Evolutionary conservation across 139 green algal species (phyloP).

Genomic region (Parachlorella kessleri): DNA sequence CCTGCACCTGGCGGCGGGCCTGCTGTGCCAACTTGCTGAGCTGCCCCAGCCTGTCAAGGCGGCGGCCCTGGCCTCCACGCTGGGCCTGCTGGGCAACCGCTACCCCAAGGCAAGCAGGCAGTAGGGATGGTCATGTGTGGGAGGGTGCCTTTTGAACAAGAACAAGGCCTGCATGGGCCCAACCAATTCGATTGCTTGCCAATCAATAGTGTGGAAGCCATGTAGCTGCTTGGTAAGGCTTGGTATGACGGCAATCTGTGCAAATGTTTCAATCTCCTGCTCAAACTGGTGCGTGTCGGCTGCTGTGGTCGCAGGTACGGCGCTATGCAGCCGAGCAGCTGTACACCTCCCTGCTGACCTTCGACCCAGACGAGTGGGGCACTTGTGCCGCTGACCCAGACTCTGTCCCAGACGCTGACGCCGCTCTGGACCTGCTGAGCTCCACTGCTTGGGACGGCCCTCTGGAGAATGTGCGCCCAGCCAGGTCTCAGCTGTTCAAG

Average conservation of each 20-base stretch:
- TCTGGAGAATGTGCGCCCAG: slow-evolving; percentile 43
- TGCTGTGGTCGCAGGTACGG: slow-evolving; percentile 72
- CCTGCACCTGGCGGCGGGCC: slow-evolving; percentile 53
- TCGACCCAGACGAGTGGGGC: slow-evolving; percentile 47
- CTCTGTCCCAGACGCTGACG: slow-evolving; percentile 31
- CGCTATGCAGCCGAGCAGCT: slow-evolving; percentile 81
- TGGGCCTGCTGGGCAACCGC: slow-evolving; percentile 65
- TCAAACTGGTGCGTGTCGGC: too few relatives aligned
- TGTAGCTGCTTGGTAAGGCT: too few relatives aligned
- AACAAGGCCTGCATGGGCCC: too few relatives aligned
- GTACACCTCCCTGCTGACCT: slow-evolving; percentile 77
- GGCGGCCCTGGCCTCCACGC: slow-evolving; percentile 56
- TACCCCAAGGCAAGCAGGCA: slow-evolving; percentile 60
- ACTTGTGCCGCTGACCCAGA: not conserved
- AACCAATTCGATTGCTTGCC: too few relatives aligned
- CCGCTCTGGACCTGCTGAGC: slow-evolving; percentile 54
- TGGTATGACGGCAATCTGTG: too few relatives aligned
- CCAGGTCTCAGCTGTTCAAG: slow-evolving; percentile 13
- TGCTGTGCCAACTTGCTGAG: slow-evolving; percentile 52
- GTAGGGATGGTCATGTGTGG: too few relatives aligned
- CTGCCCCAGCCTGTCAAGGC: slow-evolving; percentile 23
- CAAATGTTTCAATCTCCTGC: too few relatives aligned
- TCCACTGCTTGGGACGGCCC: slow-evolving; percentile 65
- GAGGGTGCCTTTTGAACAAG: too few relatives aligned
- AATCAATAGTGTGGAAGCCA: too few relatives aligned